phyloP scores from a whole-genome alignment of 257 asterid species.

The Parsonsia alboflavescens region DNA sequence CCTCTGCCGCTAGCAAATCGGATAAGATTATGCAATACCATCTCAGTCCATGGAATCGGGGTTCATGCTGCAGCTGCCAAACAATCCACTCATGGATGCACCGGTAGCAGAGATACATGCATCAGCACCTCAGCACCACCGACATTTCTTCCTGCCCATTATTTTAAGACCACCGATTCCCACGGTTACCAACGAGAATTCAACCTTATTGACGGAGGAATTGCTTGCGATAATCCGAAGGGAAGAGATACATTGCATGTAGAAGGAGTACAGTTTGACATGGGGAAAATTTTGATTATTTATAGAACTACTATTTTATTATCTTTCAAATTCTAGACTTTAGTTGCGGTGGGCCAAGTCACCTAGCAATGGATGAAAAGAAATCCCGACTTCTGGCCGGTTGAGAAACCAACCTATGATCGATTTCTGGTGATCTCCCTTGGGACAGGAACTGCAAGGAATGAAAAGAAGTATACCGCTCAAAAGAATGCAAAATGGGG shows the following conservation, averaged over 20 bases:
- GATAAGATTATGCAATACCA: too few relatives aligned
- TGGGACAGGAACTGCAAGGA: constrained; percentile 50
- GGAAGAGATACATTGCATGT: background rate
- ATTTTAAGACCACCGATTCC: constrained; percentile 37
- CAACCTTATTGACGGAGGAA: constrained; percentile 65
- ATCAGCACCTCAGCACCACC: constrained; percentile 65
- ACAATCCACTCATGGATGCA: constrained; percentile 26
- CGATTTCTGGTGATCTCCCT: constrained; percentile 50
- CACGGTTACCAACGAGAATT: constrained; percentile 26
- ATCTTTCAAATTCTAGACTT: constrained; percentile 29
- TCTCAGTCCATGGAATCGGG: background rate
- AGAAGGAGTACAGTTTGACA: background rate
- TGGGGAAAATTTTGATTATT: background rate
- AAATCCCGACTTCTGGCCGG: constrained; percentile 35
- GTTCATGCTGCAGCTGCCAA: constrained; percentile 5
- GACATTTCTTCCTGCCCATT: constrained; percentile 43
- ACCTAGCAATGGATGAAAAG: constrained; percentile 25
- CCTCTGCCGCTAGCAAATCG: too few relatives aligned
- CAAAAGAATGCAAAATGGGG: constrained; percentile 51
- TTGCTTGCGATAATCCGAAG: constrained; percentile 62
- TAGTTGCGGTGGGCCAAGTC: constrained; percentile 50
- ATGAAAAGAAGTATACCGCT: constrained; percentile 36
- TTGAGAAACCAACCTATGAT: constrained; percentile 35
- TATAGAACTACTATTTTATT: background rate
- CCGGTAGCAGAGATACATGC: constrained; percentile 54